Conservation (phyloP, 371 early-diverging fungal genomes). For the Synchytrium microbalum region DNA sequence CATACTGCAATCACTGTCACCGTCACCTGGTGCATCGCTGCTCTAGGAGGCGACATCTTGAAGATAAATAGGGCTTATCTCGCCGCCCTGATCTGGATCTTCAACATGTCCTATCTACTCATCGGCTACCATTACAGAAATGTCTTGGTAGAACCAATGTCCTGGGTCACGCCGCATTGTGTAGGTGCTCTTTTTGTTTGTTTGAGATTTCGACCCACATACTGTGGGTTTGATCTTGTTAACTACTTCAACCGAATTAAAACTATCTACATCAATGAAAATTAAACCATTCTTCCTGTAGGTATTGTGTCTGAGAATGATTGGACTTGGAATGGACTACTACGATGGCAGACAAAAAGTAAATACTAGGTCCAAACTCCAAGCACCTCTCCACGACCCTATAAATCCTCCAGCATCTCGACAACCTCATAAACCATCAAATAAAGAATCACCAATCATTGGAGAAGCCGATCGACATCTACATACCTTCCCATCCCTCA, state of each 20-base stretch:
- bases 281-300: constrained; percentile 67
- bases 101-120: constrained; percentile 54
- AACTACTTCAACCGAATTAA: too few species aligned
- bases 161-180: constrained; percentile 29
- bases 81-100: constrained; percentile 37
- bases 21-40: constrained; percentile 43
- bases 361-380: neutral
- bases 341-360: constrained; percentile 41
- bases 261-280: too few species aligned
- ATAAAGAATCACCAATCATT: neutral
- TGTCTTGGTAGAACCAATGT: neutral
- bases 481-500: neutral
- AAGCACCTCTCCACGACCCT: neutral
- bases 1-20: constrained; percentile 52
- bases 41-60: constrained; percentile 19
- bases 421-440: neutral
- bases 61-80: constrained; percentile 33
- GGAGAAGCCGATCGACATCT: neutral
- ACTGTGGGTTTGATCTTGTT: too few species aligned
- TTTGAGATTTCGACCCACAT: constrained; percentile 1
- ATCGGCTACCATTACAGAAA: constrained; percentile 42
- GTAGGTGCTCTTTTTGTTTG: neutral
- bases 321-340: constrained; percentile 62
- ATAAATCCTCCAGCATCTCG: neutral
- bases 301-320: constrained; percentile 60